Evolutionary conservation across 2,329 filamentous ascomycete species (phyloP), one percentile per base, ranked within the genome.

Genomic region (Verticillium isaacii): DNA sequence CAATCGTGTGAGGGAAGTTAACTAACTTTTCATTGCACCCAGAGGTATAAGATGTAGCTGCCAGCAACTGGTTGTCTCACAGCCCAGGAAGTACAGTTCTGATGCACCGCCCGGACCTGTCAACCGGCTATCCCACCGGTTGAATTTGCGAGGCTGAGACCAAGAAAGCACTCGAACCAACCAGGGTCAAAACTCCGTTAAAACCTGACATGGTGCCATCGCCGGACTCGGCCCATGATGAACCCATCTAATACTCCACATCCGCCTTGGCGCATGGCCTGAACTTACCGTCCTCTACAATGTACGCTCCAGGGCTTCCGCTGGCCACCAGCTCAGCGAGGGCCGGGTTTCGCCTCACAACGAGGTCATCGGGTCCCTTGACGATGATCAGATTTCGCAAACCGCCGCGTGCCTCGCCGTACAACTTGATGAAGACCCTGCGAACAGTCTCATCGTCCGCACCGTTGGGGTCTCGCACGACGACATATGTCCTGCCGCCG

Each of bases 401-500:
- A 0, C 70, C 72, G 2, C 68, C 72, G 29, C 71, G 67, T 1
- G 73, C 71, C 25, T 66, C 64, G 23, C 61, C 59, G 37, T 68
- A 63, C 32, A 70, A 68, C 29, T 65, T 67, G 8, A 58, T 61
- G 37, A 66, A 57, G 8, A 67, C 56, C 3, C 55, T 58, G 39
- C 39, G 67, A 54, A 58, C 50, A 58, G 58, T 34, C 52, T 64
- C 63, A 50, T 63, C 19, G 45, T 60, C 59, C 32, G 61, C 39
- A 50, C 61, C 39, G 52, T 59, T 57, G 17, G 61, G 32, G 11
- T 58, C 58, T 37, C 59, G 57, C 57, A 74, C 70, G 4, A 65
- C 65, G 4, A 71, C 65, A 63, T 67, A 75, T 8, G 69, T 69
- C 60, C 83, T 83, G 2, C 88, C 83, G 0, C 93, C 93, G 3